Evolutionary conservation across 78 protist species (phyloP).

Genomic region (Chrysochromulina tobinii): DNA sequence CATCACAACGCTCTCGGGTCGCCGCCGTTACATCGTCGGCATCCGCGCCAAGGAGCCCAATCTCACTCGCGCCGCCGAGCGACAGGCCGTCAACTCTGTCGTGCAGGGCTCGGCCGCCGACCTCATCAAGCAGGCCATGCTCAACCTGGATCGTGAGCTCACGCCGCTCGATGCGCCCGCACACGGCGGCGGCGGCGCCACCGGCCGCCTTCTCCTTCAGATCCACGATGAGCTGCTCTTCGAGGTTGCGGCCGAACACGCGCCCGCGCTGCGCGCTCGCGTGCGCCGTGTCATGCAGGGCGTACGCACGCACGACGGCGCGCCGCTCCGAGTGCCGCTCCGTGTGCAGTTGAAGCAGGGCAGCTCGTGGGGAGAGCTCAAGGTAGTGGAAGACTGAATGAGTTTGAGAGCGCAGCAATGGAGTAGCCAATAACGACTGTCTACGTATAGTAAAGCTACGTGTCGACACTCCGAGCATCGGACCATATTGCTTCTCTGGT

Average conservation of each 20-base stretch:
- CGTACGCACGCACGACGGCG: too few species aligned
- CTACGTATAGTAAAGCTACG: too few species aligned
- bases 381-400: too few species aligned
- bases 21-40: neutral
- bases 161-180: neutral
- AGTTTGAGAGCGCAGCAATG: too few species aligned
- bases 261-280: too few species aligned
- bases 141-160: neutral
- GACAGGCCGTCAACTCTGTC: conserved; percentile 55
- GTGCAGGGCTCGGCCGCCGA: conserved; percentile 79
- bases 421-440: too few species aligned
- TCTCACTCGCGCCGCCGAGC: neutral
- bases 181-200: neutral
- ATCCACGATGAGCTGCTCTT: conserved; percentile 75
- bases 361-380: too few species aligned
- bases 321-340: too few species aligned
- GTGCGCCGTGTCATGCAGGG: too few species aligned
- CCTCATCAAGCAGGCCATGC: conserved; percentile 70
- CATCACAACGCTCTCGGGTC: neutral
- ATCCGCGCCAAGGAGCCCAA: neutral
- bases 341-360: too few species aligned
- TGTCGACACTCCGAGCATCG: too few species aligned
- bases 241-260: conserved; percentile 36
- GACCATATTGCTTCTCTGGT: too few species aligned
- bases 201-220: conserved; percentile 56